A percentile compares a stretch with the other conserved stretches of the same genome.
These are phyloP conservation scores for Dipteronia dyeriana DNA, from an alignment of 345 rosid species.

Conservation along the genomic window DNA sequence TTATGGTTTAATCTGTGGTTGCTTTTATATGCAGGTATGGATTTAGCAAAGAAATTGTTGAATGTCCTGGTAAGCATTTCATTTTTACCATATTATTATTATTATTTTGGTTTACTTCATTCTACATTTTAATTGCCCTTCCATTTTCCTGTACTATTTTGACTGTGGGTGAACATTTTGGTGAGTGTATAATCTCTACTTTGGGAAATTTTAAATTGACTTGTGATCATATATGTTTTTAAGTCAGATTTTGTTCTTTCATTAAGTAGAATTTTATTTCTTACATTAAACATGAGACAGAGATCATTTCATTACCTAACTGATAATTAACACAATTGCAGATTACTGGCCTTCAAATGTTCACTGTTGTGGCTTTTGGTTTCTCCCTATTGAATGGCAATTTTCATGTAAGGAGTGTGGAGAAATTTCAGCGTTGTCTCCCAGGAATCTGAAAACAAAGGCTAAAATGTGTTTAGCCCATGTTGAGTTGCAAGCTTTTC, in stretches of 20 bases:
- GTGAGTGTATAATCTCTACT: neutral
- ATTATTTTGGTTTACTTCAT: neutral
- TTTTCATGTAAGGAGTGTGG: constrained; percentile 73
- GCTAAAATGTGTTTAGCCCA: constrained; percentile 59
- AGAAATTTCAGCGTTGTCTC: constrained; percentile 38
- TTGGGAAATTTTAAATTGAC: neutral
- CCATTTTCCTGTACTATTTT: neutral
- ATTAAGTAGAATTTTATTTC: neutral
- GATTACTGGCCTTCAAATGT: constrained; percentile 83
- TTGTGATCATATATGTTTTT: neutral
- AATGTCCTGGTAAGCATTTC: constrained; percentile 67
- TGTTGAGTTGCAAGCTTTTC: constrained; percentile 52
- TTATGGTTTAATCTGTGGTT: constrained; percentile 7
- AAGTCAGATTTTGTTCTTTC: neutral
- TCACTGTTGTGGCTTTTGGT: constrained; percentile 87
- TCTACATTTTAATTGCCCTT: neutral
- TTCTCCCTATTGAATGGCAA: constrained; percentile 80
- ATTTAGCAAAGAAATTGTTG: constrained; percentile 88
- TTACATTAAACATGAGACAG: neutral
- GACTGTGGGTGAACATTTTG: neutral
- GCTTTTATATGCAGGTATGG: constrained; percentile 68
- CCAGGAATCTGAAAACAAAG: constrained; percentile 25
- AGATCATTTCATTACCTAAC: constrained; percentile 18
- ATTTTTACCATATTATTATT: neutral
- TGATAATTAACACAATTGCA: constrained; percentile 35